Base-by-base conservation (phyloP, 1,284 basidiomycete species). In the Thecaphora frezii region DNA sequence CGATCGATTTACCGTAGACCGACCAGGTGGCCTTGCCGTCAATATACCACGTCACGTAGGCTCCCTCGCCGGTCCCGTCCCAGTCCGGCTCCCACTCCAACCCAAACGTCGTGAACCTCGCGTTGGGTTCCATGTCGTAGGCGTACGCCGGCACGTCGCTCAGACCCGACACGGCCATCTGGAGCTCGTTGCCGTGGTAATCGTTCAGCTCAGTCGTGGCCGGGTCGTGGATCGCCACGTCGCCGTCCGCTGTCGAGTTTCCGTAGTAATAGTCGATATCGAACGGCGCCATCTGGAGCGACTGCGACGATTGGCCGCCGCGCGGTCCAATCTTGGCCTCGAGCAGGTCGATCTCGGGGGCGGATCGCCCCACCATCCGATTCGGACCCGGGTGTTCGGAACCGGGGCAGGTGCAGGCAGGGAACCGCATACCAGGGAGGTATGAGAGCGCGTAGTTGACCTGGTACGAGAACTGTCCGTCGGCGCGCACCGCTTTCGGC, bases 281-380 rank as follows among this genome's bases (percentile, higher is more conserved):
- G 58, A 77, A 79, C 1, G 79, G 79, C 1, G 78, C 78, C 51
- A 74, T 68, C 46, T 79, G 78, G 39, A 73, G 61, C 9, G 76
- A 76, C 54, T 74, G 66, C 54, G 74, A 79, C 1, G 72, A 74
- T 22, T 65, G 59, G 16, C 66, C 64, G 41, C 53, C 53, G n/a
- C 54, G 56, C 0, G 55, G 75, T 85, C 87, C 80, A 84, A 82
- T 82, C 65, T 86, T 83, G 18, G 76, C 71, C 59, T 80, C 77
- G 46, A 77, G 63, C 25, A 79, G 71, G 51, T 80, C 79, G 25
- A 80, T 48, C 50, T 80, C 79, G 5, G 79, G 79, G 13, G 71
- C 76, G n/a, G 66, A 63, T 9, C 79, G 71, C 3, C 73, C 79
- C 8, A 71, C 58, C 18, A 65, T 51, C 21, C 36, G 44, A 48